These are phyloP conservation scores for Fusarium sp. DNA, from an alignment of 2,329 filamentous ascomycete genomes.

Conservation along the genomic window DNA sequence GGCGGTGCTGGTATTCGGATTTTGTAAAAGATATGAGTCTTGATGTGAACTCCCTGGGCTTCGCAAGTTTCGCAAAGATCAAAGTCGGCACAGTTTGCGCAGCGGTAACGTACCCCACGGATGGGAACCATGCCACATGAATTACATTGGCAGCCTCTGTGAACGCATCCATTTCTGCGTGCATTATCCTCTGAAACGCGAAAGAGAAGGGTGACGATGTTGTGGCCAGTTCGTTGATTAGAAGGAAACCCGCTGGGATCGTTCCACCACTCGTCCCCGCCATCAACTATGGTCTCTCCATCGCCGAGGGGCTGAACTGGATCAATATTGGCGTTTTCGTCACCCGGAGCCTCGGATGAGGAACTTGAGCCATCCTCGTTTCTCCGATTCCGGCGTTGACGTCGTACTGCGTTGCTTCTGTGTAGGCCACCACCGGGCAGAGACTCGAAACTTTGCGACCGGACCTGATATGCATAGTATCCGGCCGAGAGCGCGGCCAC, in stretches of 20 bases:
- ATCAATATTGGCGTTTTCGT: slow-evolving; percentile 54
- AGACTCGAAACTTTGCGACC: slow-evolving; percentile 35
- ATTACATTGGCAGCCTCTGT: slow-evolving; percentile 92
- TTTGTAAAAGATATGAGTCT: slow-evolving; percentile 97
- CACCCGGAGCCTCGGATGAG: slow-evolving; percentile 51
- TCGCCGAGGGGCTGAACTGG: slow-evolving; percentile 44
- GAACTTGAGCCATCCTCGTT: slow-evolving; percentile 53
- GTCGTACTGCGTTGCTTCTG: slow-evolving; percentile 73
- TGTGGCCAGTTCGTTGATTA: slow-evolving; percentile 70
- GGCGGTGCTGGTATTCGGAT: slow-evolving; percentile 89
- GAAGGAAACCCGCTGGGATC: slow-evolving; percentile 51
- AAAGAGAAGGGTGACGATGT: slow-evolving; percentile 85
- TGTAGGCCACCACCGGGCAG: slow-evolving; percentile 56
- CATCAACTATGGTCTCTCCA: slow-evolving; percentile 51
- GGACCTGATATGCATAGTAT: slow-evolving; percentile 64
- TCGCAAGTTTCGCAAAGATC: slow-evolving; percentile 96
- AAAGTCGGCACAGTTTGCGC: slow-evolving; percentile 94
- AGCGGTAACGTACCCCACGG: slow-evolving; percentile 89
- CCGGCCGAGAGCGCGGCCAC: slow-evolving; percentile 64
- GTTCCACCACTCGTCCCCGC: slow-evolving; percentile 62
- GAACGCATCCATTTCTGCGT: slow-evolving; percentile 85
- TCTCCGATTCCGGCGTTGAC: slow-evolving; percentile 50
- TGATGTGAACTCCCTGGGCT: slow-evolving; percentile 77
- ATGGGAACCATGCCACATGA: slow-evolving; percentile 88
- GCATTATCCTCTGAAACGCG: slow-evolving; percentile 94